Conservation (phyloP, 805 yeast species). For the Myxozyma vanderwaltii region DNA sequence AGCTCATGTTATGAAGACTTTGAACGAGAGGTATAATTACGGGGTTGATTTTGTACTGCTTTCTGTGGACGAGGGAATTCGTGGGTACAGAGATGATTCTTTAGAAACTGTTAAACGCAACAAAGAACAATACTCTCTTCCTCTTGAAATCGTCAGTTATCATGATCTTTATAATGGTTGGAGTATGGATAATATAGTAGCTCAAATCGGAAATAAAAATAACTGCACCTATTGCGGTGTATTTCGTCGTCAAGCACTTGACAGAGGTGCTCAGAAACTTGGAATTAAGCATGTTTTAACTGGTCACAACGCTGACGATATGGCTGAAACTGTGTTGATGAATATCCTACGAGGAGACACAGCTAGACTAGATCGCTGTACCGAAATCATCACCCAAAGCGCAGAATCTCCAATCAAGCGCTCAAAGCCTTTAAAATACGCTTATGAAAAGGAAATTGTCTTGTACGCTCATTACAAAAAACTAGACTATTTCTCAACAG, state of each 20-base stretch:
- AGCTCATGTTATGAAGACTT: constrained; percentile 80
- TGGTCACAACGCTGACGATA: constrained; percentile 98
- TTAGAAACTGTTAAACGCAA: constrained; percentile 95
- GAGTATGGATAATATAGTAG: constrained; percentile 98
- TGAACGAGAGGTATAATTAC: constrained; percentile 85
- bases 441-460: constrained; percentile 96
- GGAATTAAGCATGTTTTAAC: constrained; percentile 91
- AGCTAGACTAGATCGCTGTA: constrained; percentile 85
- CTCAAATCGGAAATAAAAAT: constrained; percentile 88
- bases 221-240: constrained; percentile 99
- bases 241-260: constrained; percentile 91
- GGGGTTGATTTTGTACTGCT: constrained; percentile 82
- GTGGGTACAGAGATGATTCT: constrained; percentile 96
- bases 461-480: constrained; percentile 95
- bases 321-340: constrained; percentile 98
- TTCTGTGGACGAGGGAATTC: constrained; percentile 94
- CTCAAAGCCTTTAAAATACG: constrained; percentile 92
- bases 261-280: constrained; percentile 87
- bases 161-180: constrained; percentile 81
- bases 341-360: constrained; percentile 94
- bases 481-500: constrained; percentile 94
- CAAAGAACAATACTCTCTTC: constrained; percentile 79
- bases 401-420: constrained; percentile 86
- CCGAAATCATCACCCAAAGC: constrained; percentile 76
- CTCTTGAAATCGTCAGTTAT: constrained; percentile 79